phyloP scores from a whole-genome alignment of 2,329 filamentous ascomycete species.

The Bertia moriformis region DNA sequence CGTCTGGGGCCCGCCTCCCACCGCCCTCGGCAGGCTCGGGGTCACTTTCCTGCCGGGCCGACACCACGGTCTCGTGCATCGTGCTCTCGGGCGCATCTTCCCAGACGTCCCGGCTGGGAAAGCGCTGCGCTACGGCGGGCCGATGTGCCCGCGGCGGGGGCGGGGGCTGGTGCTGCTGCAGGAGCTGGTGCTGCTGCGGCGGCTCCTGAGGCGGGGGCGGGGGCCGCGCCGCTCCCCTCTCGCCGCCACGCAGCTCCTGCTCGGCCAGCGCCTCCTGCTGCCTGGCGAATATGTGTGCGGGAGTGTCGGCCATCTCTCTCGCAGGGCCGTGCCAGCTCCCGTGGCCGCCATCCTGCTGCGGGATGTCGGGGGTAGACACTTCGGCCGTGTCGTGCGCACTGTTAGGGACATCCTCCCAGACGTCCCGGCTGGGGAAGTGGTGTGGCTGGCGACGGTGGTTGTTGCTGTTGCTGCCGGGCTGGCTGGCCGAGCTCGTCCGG shows the following conservation, averaged over 20 bases:
- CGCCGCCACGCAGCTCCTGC: conserved; percentile 21
- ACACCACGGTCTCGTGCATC: conserved; percentile 63
- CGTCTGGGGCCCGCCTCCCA: conserved; percentile 14
- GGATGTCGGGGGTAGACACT: conserved; percentile 72
- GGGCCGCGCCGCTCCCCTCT: too few species aligned
- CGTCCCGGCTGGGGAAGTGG: conserved; percentile 84
- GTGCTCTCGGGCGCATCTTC: conserved; percentile 81
- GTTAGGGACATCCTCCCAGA: conserved; percentile 91
- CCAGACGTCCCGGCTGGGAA: conserved; percentile 88
- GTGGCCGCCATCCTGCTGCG: conserved; percentile 22
- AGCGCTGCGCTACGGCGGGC: conserved; percentile 52
- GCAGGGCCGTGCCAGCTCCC: conserved; percentile 13
- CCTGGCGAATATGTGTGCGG: conserved; percentile 51
- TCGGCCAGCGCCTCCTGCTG: conserved; percentile 52
- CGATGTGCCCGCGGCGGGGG: conserved; percentile 23
- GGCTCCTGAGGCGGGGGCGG: conserved; percentile 8
- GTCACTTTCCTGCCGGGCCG: conserved; percentile 32
- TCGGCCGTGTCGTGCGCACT: conserved; percentile 68
- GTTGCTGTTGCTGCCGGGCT: too few species aligned
- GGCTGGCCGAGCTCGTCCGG: too few species aligned
- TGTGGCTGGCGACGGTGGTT: too few species aligned
- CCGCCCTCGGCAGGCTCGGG: conserved; percentile 21
- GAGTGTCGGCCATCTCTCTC: conserved; percentile 30
- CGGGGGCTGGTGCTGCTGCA: conserved; percentile 28
- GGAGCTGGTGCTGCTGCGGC: conserved; percentile 35